phyloP scores from a whole-genome alignment of 352 stramenopile species.

The Phytophthora megakarya region DNA sequence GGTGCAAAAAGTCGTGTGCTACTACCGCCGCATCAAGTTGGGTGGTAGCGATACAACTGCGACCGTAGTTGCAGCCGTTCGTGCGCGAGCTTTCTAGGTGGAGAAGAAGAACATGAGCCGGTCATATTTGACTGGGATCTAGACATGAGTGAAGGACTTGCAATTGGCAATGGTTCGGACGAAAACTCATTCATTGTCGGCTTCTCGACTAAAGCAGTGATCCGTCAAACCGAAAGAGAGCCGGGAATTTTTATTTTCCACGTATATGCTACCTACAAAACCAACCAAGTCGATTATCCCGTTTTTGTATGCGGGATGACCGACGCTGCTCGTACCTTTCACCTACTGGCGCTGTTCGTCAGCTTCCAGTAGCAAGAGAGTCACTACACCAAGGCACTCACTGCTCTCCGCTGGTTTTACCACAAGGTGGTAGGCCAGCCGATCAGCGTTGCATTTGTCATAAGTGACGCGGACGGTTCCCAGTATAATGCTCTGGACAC shows the following conservation, averaged over 20 bases:
- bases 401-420: background rate
- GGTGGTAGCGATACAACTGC: background rate
- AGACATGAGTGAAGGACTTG: background rate
- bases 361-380: background rate
- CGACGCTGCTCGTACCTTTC: background rate
- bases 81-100: background rate
- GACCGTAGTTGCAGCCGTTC: background rate
- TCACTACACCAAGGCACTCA: background rate
- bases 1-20: conserved; percentile 2
- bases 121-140: conserved; percentile 3
- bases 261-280: too few relatives aligned
- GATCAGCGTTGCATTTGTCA: background rate
- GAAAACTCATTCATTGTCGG: background rate
- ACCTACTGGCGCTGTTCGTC: background rate
- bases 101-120: background rate
- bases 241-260: background rate
- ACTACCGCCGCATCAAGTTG: conserved; percentile 1
- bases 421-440: background rate
- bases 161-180: background rate
- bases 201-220: background rate
- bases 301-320: background rate
- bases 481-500: background rate
- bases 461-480: background rate
- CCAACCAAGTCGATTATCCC: background rate
- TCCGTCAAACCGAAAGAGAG: background rate